Evolutionary conservation across 139 green algal species (phyloP).

Genomic region (Zygnema cylindricum): DNA sequence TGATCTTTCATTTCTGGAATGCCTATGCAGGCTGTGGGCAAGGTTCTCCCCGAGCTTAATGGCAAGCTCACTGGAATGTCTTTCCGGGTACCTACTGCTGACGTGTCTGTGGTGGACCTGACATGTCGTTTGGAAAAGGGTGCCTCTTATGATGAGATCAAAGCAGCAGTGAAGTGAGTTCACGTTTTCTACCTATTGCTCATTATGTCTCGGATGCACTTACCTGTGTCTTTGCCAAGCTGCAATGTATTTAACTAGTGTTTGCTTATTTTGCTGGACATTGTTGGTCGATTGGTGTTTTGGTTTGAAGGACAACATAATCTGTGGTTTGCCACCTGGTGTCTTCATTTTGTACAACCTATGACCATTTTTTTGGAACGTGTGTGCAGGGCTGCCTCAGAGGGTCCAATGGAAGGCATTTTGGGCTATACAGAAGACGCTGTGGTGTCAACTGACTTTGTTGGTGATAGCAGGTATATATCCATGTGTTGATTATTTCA

Average conservation of each 20-base stretch:
- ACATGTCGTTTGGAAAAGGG: slow-evolving; percentile 87
- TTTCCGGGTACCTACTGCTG: slow-evolving; percentile 93
- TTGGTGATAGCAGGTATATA: slow-evolving; percentile 70
- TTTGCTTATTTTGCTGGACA: neutral
- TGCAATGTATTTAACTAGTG: too few species aligned
- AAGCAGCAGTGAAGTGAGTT: slow-evolving; percentile 67
- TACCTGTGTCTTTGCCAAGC: neutral
- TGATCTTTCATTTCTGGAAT: too few species aligned
- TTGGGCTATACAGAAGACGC: slow-evolving; percentile 91
- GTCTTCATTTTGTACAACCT: neutral
- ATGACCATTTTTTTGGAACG: neutral
- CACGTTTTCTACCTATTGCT: neutral
- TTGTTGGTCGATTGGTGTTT: neutral
- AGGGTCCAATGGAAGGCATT: slow-evolving; percentile 84
- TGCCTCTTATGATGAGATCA: slow-evolving; percentile 91
- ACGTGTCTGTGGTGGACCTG: slow-evolving; percentile 97
- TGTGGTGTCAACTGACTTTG: slow-evolving; percentile 93
- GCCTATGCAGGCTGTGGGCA: slow-evolving; percentile 64
- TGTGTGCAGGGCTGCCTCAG: slow-evolving; percentile 61
- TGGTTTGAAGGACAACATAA: slow-evolving; percentile 11
- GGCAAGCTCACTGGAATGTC: slow-evolving; percentile 99
- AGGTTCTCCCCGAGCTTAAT: slow-evolving; percentile 94
- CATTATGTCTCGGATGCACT: neutral
- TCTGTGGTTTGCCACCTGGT: neutral
- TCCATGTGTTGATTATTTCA: neutral